Base-by-base conservation (phyloP, 208 protist genomes). In the Crithidia bombi region DNA sequence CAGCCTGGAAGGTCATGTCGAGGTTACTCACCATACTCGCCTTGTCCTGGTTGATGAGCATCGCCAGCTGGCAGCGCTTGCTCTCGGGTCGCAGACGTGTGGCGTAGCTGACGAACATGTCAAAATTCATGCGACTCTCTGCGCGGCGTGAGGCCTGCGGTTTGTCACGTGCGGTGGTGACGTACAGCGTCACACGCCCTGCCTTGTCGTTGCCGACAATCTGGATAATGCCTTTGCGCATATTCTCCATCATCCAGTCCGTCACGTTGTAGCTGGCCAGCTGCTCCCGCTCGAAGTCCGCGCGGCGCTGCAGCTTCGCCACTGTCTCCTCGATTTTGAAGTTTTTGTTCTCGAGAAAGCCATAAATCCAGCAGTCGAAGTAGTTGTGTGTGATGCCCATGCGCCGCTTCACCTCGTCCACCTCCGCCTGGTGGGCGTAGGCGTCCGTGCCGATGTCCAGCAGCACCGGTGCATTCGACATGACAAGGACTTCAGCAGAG, bases 341-440 rank as follows among this genome's bases (percentile, higher is more conserved):
- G 52, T 93, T 90, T 41, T 95, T 95, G 73, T 95, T 95, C 59
- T 95, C 85, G 19, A 95, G 65, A 55, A 95, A 95, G 2, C 83
- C 83, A 55, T 86, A 95, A 19, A 95, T 83, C 87, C 90, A 95
- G 70, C 85, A 87, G 58, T 93, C 87, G 32, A 93, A 92, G 61
- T 92, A 85, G 56, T 80, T 68, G 78, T 91, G 83, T 19, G 43
- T 47, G 47, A 95, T 89, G 55, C 77, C 79, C 28, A 95, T 54
- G 38, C 80, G 75, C 12, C 54, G 49, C 65, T 89, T 89, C 54
- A 95, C 77, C 61, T 87, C 81, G 21, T 92, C 85, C 17, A 95
- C 65, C 61, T 91, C 73, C 4, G 72, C 38, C 49, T 84, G 85
- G 68, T 93, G 83, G 4, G 85, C 75, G 12, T 84, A 76, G 43